phyloP scores from a whole-genome alignment of 495 filamentous ascomycete genomes.

The Penicillium salamii region DNA sequence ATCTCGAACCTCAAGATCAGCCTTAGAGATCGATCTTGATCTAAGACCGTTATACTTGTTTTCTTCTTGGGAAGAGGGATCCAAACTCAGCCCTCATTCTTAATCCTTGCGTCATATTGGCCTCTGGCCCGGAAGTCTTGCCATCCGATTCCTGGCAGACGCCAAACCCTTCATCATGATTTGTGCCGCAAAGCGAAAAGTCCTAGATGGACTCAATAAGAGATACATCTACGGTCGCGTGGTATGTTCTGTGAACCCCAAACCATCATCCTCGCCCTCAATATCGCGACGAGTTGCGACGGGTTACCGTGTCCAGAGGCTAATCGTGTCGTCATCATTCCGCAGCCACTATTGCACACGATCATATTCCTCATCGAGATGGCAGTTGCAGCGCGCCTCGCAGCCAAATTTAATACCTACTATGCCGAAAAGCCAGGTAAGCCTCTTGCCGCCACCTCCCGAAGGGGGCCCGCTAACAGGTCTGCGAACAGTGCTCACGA shows the following conservation, averaged over 20 bases:
- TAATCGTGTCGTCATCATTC: conserved; percentile 10
- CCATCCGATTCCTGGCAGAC: conserved; percentile 10
- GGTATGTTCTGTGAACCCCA: conserved; percentile 47
- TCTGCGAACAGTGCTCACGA: conserved; percentile 71
- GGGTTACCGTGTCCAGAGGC: conserved; percentile 2
- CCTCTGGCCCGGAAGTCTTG: conserved; percentile 24
- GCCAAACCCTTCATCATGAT: conserved; percentile 38
- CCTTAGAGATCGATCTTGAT: background rate
- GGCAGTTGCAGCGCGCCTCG: conserved; percentile 74
- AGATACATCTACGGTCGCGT: conserved; percentile 78
- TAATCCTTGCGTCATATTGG: conserved; percentile 44
- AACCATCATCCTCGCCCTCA: background rate
- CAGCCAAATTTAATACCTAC: conserved; percentile 86
- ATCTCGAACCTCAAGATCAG: background rate
- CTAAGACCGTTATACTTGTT: background rate
- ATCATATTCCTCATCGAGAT: conserved; percentile 87
- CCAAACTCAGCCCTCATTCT: background rate
- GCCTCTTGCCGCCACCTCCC: conserved; percentile 11
- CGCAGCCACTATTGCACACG: conserved; percentile 80
- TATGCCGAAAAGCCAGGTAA: conserved; percentile 83
- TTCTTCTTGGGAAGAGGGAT: background rate
- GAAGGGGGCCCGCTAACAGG: conserved; percentile 21
- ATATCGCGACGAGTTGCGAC: too few relatives aligned
- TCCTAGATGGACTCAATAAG: conserved; percentile 66
- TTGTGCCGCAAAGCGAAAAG: conserved; percentile 51